A percentile compares a stretch with the other conserved stretches of the same genome.
These are phyloP conservation scores for Metschnikowia continentalis DNA, from an alignment of 805 yeast genomes.

Conservation along the genomic window DNA sequence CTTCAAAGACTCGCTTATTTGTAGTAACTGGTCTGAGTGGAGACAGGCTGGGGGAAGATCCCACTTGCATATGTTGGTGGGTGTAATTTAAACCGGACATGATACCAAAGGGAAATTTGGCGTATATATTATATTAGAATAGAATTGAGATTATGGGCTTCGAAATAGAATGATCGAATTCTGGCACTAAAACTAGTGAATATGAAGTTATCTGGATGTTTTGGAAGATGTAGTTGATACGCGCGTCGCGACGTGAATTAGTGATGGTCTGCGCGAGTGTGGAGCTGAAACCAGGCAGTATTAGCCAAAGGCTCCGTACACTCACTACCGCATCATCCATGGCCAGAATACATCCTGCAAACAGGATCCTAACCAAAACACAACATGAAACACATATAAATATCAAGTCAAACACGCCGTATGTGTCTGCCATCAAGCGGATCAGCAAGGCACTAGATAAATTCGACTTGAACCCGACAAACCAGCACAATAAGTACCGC, in stretches of 20 bases:
- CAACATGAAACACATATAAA: slow-evolving; percentile 43
- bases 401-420: slow-evolving; percentile 66
- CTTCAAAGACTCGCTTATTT: slow-evolving; percentile 16
- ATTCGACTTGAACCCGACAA: slow-evolving; percentile 27
- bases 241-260: slow-evolving; percentile 2
- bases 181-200: neutral
- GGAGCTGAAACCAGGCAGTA: neutral
- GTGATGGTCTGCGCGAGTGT: slow-evolving; percentile 3
- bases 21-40: slow-evolving; percentile 5
- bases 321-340: neutral
- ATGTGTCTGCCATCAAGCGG: slow-evolving; percentile 65
- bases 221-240: neutral
- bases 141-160: no score
- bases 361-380: neutral
- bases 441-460: slow-evolving; percentile 49
- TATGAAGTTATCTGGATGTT: neutral
- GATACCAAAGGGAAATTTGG: neutral
- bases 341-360: neutral
- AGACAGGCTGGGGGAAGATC: slow-evolving; percentile 2
- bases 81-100: neutral
- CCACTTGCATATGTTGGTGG: neutral
- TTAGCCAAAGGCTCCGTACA: no score
- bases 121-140: neutral
- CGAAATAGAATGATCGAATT: no score
- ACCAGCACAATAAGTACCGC: slow-evolving; percentile 22